A percentile compares a stretch with the other conserved stretches of the same genome.
Conservation (phyloP, 192 early-diverging fungal genomes). For the Geranomyces variabilis region DNA sequence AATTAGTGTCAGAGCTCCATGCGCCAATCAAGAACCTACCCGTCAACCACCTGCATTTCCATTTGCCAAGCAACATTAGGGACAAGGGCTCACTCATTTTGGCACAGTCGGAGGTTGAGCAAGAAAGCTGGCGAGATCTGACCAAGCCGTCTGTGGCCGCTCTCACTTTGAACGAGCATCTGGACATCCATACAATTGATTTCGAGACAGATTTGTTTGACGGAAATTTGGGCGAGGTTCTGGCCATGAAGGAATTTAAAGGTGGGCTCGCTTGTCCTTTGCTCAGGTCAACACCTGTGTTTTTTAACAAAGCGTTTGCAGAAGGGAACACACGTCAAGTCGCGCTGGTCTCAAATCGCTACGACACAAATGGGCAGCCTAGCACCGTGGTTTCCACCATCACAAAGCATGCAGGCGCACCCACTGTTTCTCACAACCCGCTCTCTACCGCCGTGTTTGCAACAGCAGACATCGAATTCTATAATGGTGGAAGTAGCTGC, state of each 20-base stretch:
- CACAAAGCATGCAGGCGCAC: neutral
- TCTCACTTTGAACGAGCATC: neutral
- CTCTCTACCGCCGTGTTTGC: neutral
- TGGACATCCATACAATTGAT: neutral
- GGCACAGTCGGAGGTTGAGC: neutral
- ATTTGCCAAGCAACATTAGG: neutral
- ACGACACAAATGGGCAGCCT: neutral
- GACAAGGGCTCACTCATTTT: neutral
- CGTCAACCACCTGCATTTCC: neutral
- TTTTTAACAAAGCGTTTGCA: neutral
- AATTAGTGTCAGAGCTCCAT: neutral
- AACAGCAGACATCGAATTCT: neutral
- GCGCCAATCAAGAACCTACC: neutral
- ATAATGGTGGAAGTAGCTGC: neutral
- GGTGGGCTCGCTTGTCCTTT: neutral
- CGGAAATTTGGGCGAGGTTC: neutral
- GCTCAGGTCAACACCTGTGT: neutral
- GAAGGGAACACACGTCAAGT: neutral
- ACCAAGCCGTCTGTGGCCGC: neutral
- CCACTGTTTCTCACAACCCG: neutral
- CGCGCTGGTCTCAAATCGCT: neutral
- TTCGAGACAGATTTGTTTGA: neutral
- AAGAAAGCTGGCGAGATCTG: neutral
- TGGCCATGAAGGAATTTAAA: conserved; percentile 2
- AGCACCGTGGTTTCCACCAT: neutral